These are phyloP conservation scores for Candida cerambycidarum DNA, from an alignment of 805 yeast species.

Conservation along the genomic window DNA sequence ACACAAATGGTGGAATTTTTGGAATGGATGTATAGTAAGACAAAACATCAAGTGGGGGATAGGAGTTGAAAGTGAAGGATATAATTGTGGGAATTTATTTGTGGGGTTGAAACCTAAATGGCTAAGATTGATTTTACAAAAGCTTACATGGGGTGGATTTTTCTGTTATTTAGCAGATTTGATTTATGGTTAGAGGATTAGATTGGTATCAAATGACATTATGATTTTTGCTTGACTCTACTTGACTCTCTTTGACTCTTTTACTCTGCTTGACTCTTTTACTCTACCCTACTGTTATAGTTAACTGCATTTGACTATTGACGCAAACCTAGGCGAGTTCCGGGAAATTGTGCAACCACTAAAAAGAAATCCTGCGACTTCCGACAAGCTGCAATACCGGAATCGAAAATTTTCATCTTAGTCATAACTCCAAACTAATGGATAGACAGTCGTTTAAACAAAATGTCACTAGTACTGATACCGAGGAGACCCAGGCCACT, in stretches of 20 bases:
- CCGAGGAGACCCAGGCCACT: background rate
- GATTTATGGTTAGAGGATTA: slow-evolving; percentile 38
- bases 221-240: too few relatives aligned
- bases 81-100: slow-evolving; percentile 71
- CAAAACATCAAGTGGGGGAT: slow-evolving; percentile 74
- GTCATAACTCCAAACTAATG: too few relatives aligned
- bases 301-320: background rate
- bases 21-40: slow-evolving; percentile 80
- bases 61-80: slow-evolving; percentile 87
- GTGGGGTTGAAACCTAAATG: slow-evolving; percentile 52
- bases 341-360: too few relatives aligned
- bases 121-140: slow-evolving; percentile 48
- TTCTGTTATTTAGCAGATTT: slow-evolving; percentile 54
- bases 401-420: background rate
- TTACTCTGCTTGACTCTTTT: too few relatives aligned
- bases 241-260: too few relatives aligned
- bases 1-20: slow-evolving; percentile 89
- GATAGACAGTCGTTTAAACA: background rate
- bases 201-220: background rate
- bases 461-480: background rate
- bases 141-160: slow-evolving; percentile 62
- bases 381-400: slow-evolving; percentile 2
- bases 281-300: too few relatives aligned
- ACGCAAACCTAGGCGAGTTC: too few relatives aligned
- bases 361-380: too few relatives aligned